A percentile compares a stretch with the other conserved stretches of the same genome.
phyloP scores from a whole-genome alignment of 208 protist genomes.

The Strigomonas culicis region DNA sequence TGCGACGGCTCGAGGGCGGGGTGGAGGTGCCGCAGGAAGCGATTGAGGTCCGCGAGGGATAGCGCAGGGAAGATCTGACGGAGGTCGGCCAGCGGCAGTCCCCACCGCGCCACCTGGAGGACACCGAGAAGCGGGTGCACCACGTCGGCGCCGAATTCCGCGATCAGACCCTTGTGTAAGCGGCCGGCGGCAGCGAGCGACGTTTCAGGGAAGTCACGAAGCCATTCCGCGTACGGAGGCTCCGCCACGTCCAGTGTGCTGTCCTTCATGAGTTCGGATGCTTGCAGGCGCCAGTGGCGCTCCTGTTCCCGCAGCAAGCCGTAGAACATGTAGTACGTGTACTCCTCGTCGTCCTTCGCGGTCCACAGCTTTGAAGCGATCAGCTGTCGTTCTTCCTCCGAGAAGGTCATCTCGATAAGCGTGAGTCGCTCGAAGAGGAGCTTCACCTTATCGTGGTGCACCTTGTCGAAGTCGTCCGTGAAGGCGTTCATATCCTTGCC shows the following conservation, averaged over 20 bases:
- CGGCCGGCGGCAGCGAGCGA: conserved; percentile 40
- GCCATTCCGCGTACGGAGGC: conserved; percentile 38
- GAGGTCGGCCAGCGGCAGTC: conserved; percentile 53
- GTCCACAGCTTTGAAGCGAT: conserved; percentile 3
- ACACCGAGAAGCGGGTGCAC: conserved; percentile 46
- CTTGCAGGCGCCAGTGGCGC: conserved; percentile 7
- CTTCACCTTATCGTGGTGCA: too few species aligned
- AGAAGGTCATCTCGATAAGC: neutral
- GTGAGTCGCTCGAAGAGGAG: too few species aligned
- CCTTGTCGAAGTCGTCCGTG: too few species aligned
- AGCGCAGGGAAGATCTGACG: conserved; percentile 45
- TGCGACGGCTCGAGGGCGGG: conserved; percentile 34
- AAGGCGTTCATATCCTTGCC: too few species aligned
- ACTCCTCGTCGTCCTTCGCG: conserved; percentile 30
- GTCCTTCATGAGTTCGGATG: too few species aligned
- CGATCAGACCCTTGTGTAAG: conserved; percentile 37
- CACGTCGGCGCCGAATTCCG: conserved; percentile 40
- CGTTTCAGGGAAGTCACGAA: conserved; percentile 51
- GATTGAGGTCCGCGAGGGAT: conserved; percentile 43
- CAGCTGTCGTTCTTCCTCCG: conserved; percentile 9
- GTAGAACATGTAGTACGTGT: conserved; percentile 60
- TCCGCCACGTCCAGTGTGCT: conserved; percentile 15
- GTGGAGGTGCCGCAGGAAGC: conserved; percentile 68
- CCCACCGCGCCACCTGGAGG: conserved; percentile 55
- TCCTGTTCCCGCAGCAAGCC: conserved; percentile 46